Base-by-base conservation (phyloP, 2,329 filamentous ascomycete species). In the Septoria linicola region DNA sequence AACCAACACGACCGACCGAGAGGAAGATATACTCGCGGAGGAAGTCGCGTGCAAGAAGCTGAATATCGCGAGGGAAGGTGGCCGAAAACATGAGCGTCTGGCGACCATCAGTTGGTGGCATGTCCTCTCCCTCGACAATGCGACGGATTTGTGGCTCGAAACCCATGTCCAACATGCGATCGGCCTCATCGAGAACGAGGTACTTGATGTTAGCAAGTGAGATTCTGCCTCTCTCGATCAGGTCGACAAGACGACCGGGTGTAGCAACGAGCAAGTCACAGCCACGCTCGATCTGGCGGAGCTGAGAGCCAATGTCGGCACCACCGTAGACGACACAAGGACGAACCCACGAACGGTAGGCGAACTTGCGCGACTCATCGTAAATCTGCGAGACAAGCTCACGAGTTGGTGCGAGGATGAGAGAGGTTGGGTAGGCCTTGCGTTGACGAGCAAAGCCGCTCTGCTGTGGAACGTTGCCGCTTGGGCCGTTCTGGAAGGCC, bases 81-180 rank as follows among this genome's bases (percentile, higher is more conserved):
- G 93, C 93, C 34, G 93, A 99, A 73, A 99, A 99, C 93, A 99
- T 99, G 79, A 99, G 92, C 49, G 93, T 99, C 76, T 99, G 93
- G 68, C 93, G 91, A 65, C 81, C 78, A 61, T 84, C 77, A 55
- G 92, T 88, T 46, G 75, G 73, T 51, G 93, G 93, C 93, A 99
- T 99, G 67, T 99, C 93, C 76, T 97, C 93, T 55, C 90, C 90
- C 76, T 97, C 92, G 39, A 99, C 93, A 67, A 99, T 97, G 66
- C 92, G 88, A 68, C 93, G 91, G 70, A 99, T 99, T 78, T 99
- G 93, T 67, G 93, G 93, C 80, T 99, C 93, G 81, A 99, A 99
- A 93, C 93, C 93, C 93, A 99, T 99, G 82, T 99, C 93, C 81
- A 99, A 81, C 93, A 99, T 99, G 73, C 93, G 93, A 79, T 99